Conservation (phyloP, 179 eudicot genomes). For the Camellia oleifera region DNA sequence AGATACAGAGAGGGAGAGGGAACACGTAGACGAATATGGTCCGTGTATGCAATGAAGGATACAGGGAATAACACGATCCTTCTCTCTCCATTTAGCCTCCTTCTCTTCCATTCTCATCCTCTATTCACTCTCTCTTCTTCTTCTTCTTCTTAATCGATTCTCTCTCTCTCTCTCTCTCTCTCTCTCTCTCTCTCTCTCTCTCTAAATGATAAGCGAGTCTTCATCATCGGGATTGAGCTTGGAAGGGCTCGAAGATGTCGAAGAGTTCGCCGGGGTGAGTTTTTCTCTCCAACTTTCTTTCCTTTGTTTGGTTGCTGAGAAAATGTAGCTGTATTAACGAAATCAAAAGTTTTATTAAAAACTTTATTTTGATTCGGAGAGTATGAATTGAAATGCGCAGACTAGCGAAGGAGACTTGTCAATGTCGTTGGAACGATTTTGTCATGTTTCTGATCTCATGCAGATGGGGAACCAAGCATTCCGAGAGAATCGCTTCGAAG, state of each 20-base stretch:
- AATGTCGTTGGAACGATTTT: slow-evolving; percentile 55
- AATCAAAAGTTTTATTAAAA: neutral
- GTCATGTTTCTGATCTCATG: slow-evolving; percentile 62
- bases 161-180: slow-evolving; percentile 3
- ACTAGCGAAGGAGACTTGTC: slow-evolving; percentile 47
- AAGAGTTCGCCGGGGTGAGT: slow-evolving; percentile 55
- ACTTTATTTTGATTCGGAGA: neutral
- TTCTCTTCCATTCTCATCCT: neutral
- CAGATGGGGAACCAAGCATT: slow-evolving; percentile 74
- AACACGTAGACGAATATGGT: slow-evolving; percentile 61
- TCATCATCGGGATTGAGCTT: slow-evolving; percentile 20
- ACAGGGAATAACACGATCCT: slow-evolving; percentile 38
- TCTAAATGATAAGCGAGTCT: slow-evolving; percentile 24
- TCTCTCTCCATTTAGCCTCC: neutral
- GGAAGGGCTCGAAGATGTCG: slow-evolving; percentile 55
- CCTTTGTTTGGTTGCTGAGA: neutral
- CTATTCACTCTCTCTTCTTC: neutral
- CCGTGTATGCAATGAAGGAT: slow-evolving; percentile 55
- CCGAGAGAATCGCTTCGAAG: slow-evolving; percentile 57
- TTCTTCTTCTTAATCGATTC: neutral
- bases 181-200: neutral
- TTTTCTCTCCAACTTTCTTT: slow-evolving; percentile 1
- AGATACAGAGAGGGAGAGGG: slow-evolving; percentile 14
- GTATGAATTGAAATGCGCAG: slow-evolving; percentile 41
- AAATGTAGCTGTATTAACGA: neutral